Evolutionary conservation across 371 early-diverging fungal genomes (phyloP), one percentile per base, ranked within the genome.

Genomic region (Saksenaea vasiformis): DNA sequence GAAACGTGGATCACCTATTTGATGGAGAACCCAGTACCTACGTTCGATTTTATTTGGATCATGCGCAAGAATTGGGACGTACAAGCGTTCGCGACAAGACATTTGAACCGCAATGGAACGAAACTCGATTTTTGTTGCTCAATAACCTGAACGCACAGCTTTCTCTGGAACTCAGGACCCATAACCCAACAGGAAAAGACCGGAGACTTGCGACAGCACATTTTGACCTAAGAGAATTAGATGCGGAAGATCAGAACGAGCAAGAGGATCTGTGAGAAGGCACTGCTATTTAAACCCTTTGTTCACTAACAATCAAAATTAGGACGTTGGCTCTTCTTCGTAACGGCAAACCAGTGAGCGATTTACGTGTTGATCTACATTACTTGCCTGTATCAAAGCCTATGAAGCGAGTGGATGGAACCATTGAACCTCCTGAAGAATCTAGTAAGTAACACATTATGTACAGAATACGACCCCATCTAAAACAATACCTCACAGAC

Each of bases 1-100:
- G 87, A 66, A 90, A 93, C 11, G 64, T 56, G 5, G 56, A 60
- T 13, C 7, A 31, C 8, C 74, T 87, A 13, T 81, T 90, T 41
- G 93, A 54, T 4, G 63, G 91, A 36, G 86, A 78, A 39, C 82
- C 90, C 9, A 95, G 97, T 69, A 95, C 96, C 0, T 95, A 91
- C 62, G 79, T 91, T 27, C 81, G 81, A 10, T 82, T 95, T 61
- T 85, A 80, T 31, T 73, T 95, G 13, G 87, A 90, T 38, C 88
- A 90, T 64, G 85, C 87, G 15, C 87, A 87, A 14, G 92, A 89
- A 57, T 77, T 91, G 5, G 85, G 80, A n/a, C 78, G 84, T 13
- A 90, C 91, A 9, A 83, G 78, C 2, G 76, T 82, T 9, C 69
- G 70, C 28, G 75, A 84, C 34, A 82, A 90, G 60, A 89, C 88